A percentile compares a stretch with the other conserved stretches of the same genome.
Conservation (phyloP, 306 rosid genomes). For the Fragaria ananassa region DNA sequence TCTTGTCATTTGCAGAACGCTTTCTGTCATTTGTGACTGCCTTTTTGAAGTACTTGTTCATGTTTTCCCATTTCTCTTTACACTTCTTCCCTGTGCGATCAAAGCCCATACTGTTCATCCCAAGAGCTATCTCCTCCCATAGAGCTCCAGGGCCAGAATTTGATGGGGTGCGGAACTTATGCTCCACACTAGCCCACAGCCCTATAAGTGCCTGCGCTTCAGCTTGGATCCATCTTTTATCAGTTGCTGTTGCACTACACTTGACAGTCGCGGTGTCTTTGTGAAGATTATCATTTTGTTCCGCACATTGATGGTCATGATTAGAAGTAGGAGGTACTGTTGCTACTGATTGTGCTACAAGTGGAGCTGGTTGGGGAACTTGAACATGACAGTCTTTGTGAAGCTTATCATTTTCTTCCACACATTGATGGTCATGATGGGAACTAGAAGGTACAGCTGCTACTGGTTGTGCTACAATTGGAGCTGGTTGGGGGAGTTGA, state of each 20-base stretch:
- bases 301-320: constrained; percentile 24
- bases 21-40: constrained; percentile 51
- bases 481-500: constrained; percentile 41
- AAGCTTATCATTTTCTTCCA: constrained; percentile 18
- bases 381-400: neutral
- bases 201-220: constrained; percentile 72
- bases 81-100: constrained; percentile 66
- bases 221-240: constrained; percentile 69
- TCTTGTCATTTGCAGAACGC: constrained; percentile 41
- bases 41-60: constrained; percentile 71
- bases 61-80: constrained; percentile 87
- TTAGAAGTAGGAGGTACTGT: neutral
- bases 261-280: constrained; percentile 17
- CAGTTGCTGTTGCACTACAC: constrained; percentile 24
- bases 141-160: constrained; percentile 37
- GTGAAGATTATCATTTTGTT: constrained; percentile 31
- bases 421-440: constrained; percentile 16
- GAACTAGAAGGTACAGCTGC: neutral
- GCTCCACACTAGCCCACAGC: constrained; percentile 49
- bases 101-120: constrained; percentile 53
- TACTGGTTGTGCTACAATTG: neutral
- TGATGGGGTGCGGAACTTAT: constrained; percentile 39
- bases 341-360: neutral
- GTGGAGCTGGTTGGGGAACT: neutral
- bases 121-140: constrained; percentile 79